Evolutionary conservation across 1,139 yeast species (phyloP), one percentile per base, ranked within the genome.

Genomic region (Fermentozyma sake): DNA sequence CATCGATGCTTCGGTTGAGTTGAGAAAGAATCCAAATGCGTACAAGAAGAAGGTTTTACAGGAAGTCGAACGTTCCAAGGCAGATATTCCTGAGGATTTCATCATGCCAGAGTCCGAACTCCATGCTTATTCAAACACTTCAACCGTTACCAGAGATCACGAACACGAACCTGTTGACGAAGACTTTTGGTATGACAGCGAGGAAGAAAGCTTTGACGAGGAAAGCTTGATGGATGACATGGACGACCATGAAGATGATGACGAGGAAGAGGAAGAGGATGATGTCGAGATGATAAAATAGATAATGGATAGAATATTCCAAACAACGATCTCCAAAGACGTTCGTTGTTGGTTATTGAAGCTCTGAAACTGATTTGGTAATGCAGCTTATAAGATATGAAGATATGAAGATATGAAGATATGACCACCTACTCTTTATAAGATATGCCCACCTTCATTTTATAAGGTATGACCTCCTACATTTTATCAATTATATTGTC

Each of bases 1-100:
- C 54, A 91, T 91, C 27, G 97, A 91, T 52, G 98, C 98, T 7
- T 86, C 95, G 14, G 87, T 89, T 15, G 87, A 85, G 47, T 87
- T 86, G 73, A 72, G 94, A 46, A 85, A 85, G 50, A 78, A 83
- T 57, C 80, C 84, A 13, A 87, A 79, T 16, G 81, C 77, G 31
- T 91, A 86, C 59, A 77, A 77, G 51, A 78, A 76, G 52, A 77
- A 83, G 52, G 95, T 89, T 6, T 68, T 72, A 36, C 75, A 76
- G 43, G 96, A 86, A 50, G 97, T 91, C 23, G 86, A 79, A 40
- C 72, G 85, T 42, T 82, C 94, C 21, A 82, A 79, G 51, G 73
- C 74, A 33, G 89, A 86, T 52, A 83, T 89, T 32, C 98, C 97
- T 12, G 74, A 70, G 30, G 96, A 83, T 32, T 86, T 85, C 50